Evolutionary conservation across 345 rosid species (phyloP).

Genomic region (Hypericum androsaemum): DNA sequence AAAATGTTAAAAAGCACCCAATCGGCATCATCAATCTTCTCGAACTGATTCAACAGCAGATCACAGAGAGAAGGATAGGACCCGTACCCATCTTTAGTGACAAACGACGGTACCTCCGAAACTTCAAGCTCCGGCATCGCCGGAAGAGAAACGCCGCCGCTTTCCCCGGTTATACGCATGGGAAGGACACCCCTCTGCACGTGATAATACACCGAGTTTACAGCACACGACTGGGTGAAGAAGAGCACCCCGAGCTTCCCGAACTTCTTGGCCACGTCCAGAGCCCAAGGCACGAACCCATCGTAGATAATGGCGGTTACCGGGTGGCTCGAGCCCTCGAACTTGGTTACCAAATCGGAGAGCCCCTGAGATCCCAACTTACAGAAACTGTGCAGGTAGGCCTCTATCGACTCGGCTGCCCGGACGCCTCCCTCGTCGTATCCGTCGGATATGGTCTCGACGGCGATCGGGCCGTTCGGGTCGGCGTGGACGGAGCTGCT

Average conservation of each 20-base stretch:
- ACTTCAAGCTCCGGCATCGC: slow-evolving; percentile 19
- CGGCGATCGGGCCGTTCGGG: slow-evolving; percentile 1
- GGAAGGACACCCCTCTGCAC: slow-evolving; percentile 14
- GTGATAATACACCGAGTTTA: slow-evolving; percentile 23
- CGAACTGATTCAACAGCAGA: slow-evolving; percentile 18
- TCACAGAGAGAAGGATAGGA: slow-evolving; percentile 16
- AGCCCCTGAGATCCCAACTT: slow-evolving; percentile 18
- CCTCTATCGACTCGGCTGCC: slow-evolving; percentile 7
- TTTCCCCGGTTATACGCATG: slow-evolving; percentile 2
- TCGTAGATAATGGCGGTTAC: slow-evolving; percentile 15
- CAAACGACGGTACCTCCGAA: slow-evolving; percentile 21
- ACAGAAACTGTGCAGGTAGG: slow-evolving; percentile 13
- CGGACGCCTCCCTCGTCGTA: slow-evolving; percentile 19
- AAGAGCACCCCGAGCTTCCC: slow-evolving; percentile 16
- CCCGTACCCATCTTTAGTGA: background rate
- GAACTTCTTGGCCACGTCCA: slow-evolving; percentile 28
- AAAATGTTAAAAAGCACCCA: slow-evolving; percentile 21
- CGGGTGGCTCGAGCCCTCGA: slow-evolving; percentile 6
- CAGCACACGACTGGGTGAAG: slow-evolving; percentile 33
- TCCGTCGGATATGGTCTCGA: slow-evolving; percentile 39
- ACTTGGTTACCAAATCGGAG: slow-evolving; percentile 9
- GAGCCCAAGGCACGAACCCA: slow-evolving; percentile 24
- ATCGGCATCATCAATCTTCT: slow-evolving; percentile 22
- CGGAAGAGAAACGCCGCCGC: slow-evolving; percentile 15
- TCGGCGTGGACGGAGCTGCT: slow-evolving; percentile 10